Percentiles rank a stretch among this genome's conserved stretches.
Evolutionary conservation across 2,329 filamentous ascomycete genomes (phyloP).

Genomic region (Aschersonia sp.): DNA sequence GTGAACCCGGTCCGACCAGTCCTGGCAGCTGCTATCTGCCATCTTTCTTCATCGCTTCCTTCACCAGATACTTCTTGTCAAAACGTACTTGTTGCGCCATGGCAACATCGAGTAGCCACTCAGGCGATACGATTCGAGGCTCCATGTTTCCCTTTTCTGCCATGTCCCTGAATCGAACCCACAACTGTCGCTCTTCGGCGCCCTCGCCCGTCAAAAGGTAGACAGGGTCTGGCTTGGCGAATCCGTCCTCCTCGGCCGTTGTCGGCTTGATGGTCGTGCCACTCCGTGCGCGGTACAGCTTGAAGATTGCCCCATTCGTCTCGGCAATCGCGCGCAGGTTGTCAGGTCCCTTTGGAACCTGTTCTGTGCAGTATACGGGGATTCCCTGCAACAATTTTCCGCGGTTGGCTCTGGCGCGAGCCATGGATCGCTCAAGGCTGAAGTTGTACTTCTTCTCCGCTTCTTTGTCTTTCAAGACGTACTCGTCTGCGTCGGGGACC

Average conservation of each 20-base stretch:
- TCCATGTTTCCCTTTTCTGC: conserved; percentile 65
- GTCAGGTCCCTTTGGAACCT: conserved; percentile 66
- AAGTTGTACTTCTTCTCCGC: conserved; percentile 61
- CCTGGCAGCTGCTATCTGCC: not conserved
- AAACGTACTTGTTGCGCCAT: conserved; percentile 75
- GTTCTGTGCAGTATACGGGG: conserved; percentile 72
- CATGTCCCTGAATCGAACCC: conserved; percentile 69
- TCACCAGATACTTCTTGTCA: conserved; percentile 44
- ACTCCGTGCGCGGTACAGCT: conserved; percentile 60
- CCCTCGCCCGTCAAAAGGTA: conserved; percentile 66
- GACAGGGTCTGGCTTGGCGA: conserved; percentile 52
- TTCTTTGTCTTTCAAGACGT: conserved; percentile 54
- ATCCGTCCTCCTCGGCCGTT: conserved; percentile 48
- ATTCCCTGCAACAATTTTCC: conserved; percentile 62
- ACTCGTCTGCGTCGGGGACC: conserved; percentile 49
- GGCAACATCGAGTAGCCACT: conserved; percentile 82
- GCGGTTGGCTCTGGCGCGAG: conserved; percentile 60
- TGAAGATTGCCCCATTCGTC: conserved; percentile 76
- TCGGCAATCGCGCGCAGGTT: conserved; percentile 77
- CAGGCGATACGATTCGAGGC: conserved; percentile 65
- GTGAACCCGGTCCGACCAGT: too few relatives aligned
- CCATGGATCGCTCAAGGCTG: conserved; percentile 51
- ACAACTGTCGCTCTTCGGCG: conserved; percentile 56
- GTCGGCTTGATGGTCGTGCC: conserved; percentile 53
- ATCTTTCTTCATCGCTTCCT: conserved; percentile 18